Conservation (phyloP, 139 green algal genomes). For the Edaphochlamys debaryana region DNA sequence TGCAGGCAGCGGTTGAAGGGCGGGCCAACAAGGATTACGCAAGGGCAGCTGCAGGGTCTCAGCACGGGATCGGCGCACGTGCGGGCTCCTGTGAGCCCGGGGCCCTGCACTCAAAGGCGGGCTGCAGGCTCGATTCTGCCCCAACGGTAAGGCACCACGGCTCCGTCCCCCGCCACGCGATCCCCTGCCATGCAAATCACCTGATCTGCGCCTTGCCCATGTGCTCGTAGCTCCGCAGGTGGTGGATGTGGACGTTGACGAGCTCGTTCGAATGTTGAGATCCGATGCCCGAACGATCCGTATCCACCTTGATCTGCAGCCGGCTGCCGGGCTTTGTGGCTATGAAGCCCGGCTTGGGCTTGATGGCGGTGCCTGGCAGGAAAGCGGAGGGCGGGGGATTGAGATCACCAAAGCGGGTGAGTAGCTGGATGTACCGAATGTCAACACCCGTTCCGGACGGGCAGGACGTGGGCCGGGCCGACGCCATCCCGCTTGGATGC, state of each 20-base stretch:
- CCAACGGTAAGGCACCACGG: too few relatives aligned
- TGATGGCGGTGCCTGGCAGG: not conserved
- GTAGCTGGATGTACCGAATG: not conserved
- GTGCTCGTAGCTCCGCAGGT: constrained; percentile 29
- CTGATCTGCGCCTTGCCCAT: constrained; percentile 29
- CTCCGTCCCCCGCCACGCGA: too few relatives aligned
- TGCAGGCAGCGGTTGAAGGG: not conserved
- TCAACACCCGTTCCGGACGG: too few relatives aligned
- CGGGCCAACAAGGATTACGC: too few relatives aligned
- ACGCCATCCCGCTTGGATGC: not conserved
- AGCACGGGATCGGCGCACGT: not conserved
- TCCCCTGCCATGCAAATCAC: not conserved
- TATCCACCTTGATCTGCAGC: constrained; percentile 14
- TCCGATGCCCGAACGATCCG: not conserved
- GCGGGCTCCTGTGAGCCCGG: not conserved
- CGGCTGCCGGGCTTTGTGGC: not conserved
- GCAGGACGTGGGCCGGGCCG: not conserved
- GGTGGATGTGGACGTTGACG: constrained; percentile 20
- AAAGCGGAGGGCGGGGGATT: not conserved
- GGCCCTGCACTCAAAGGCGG: too few relatives aligned
- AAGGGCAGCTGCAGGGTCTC: too few relatives aligned
- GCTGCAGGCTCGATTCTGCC: too few relatives aligned
- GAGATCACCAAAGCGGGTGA: not conserved
- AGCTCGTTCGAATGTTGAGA: not conserved
- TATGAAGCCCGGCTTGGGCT: constrained; percentile 41